These are phyloP conservation scores for Macrophomina tecta DNA, from an alignment of 2,329 filamentous ascomycete species.

Conservation along the genomic window DNA sequence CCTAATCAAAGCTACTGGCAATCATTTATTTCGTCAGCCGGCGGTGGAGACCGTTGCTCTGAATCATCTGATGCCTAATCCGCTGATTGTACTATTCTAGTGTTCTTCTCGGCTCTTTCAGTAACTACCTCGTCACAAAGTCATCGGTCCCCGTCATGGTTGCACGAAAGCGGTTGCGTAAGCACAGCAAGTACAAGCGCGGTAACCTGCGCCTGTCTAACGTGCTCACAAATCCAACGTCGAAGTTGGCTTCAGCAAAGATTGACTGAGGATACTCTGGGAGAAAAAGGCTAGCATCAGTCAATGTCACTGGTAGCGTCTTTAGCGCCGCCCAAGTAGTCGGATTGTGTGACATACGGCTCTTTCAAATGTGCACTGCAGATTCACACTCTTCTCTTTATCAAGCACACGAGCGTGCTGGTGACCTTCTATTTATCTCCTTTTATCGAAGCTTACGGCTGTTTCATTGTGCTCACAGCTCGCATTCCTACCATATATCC, in stretches of 20 bases:
- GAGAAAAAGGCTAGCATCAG: neutral
- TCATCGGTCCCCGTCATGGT: constrained; percentile 98
- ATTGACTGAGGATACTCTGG: constrained; percentile 64
- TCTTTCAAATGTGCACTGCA: neutral
- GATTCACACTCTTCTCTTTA: neutral
- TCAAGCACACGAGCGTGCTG: neutral
- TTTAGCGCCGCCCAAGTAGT: neutral
- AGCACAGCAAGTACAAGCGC: constrained; percentile 81
- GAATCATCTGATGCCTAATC: neutral
- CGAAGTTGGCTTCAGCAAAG: constrained; percentile 73
- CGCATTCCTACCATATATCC: neutral
- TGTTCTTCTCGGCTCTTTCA: constrained; percentile 93
- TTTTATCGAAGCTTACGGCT: neutral
- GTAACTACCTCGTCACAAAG: constrained; percentile 96
- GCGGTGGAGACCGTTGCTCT: neutral
- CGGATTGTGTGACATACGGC: neutral
- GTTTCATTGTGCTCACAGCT: no score
- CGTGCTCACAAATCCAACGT: constrained; percentile 74
- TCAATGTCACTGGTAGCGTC: neutral
- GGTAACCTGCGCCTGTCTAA: constrained; percentile 77
- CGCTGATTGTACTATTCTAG: constrained; percentile 52
- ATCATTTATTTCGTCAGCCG: no score
- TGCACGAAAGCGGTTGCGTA: constrained; percentile 84
- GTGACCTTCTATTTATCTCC: neutral
- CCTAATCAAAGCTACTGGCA: neutral